Evolutionary conservation across 192 early-diverging fungal species (phyloP).

Genomic region (Dimargaris cristalligena): DNA sequence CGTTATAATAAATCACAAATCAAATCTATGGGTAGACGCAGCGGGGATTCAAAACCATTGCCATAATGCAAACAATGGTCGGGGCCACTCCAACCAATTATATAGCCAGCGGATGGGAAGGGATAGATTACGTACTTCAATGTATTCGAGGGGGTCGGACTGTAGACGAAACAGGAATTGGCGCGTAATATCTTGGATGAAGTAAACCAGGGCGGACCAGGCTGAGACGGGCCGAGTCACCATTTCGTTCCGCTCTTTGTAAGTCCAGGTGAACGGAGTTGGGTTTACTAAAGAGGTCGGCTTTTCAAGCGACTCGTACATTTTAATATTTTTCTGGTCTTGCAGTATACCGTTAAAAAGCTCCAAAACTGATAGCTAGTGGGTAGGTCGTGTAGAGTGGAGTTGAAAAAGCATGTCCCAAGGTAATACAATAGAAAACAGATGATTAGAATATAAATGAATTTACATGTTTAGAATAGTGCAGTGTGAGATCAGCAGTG

Average conservation of each 20-base stretch:
- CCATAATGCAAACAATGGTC: too few relatives aligned
- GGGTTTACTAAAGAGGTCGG: too few relatives aligned
- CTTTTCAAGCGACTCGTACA: background rate
- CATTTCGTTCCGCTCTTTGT: background rate
- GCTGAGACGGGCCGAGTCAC: background rate
- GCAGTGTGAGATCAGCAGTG: too few relatives aligned
- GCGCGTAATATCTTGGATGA: background rate
- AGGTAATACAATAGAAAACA: background rate
- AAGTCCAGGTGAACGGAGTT: slow-evolving; percentile 5
- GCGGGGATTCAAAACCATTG: too few relatives aligned
- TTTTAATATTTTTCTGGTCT: background rate
- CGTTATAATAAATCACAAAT: too few relatives aligned
- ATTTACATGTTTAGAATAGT: background rate
- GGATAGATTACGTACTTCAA: background rate
- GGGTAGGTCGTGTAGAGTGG: background rate
- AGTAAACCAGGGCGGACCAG: slow-evolving; percentile 3
- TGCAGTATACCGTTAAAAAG: slow-evolving; percentile 7
- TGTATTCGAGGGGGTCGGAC: background rate
- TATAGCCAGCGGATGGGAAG: background rate
- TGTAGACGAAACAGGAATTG: background rate
- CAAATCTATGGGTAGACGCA: too few relatives aligned
- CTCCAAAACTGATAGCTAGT: background rate
- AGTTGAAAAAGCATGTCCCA: background rate
- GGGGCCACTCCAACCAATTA: too few relatives aligned
- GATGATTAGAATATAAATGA: background rate